Base-by-base conservation (phyloP, 2,329 filamentous ascomycete genomes). In the Fusarium domesticum region DNA sequence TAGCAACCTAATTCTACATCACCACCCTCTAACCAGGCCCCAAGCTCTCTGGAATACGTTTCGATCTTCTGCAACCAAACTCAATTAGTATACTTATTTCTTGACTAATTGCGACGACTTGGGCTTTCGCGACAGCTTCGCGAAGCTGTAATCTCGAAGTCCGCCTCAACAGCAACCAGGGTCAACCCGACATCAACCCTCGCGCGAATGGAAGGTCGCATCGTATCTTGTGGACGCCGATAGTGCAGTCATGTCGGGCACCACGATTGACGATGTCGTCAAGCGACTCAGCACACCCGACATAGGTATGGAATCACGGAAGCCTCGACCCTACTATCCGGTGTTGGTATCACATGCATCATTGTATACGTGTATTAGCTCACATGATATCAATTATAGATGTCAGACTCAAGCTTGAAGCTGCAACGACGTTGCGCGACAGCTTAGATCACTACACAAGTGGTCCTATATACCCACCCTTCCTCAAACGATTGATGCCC, bases 401-500 rank as follows among this genome's bases (percentile, higher is more conserved):
- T 72, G 72, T 85, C 46, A 89, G 88, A 71, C 71, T 83, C 46
- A 95, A 91, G 72, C 80, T 87, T 50, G 88, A 89, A 60, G 83
- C 90, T 53, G 89, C 92, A 50, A 83, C 85, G 40, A 86, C 91
- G 54, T 76, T 98, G 60, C 89, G 93, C 64, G 95, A 99, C 70
- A 89, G 81, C 60, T 84, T 97, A 57, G 95, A 98, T 54, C 80
- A 89, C 61, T 95, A 93, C 72, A 89, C 86, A 42, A 82, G 81
- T 60, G 84, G 87, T 41, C 76, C 80, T 43, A 83, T 83, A 59
- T 98, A 97, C 66, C 70, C 80, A 19, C 76, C 80, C 39, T 97
- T 98, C 65, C 77, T 98, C 48, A 81, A 88, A 63, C 88, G 88
- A 69, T 77, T 96, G 60, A 86, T 97, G 72, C 93, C 93, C 31